These are phyloP conservation scores for Sextonia rubra DNA, from an alignment of 164 flowering plant genomes.

Conservation along the genomic window DNA sequence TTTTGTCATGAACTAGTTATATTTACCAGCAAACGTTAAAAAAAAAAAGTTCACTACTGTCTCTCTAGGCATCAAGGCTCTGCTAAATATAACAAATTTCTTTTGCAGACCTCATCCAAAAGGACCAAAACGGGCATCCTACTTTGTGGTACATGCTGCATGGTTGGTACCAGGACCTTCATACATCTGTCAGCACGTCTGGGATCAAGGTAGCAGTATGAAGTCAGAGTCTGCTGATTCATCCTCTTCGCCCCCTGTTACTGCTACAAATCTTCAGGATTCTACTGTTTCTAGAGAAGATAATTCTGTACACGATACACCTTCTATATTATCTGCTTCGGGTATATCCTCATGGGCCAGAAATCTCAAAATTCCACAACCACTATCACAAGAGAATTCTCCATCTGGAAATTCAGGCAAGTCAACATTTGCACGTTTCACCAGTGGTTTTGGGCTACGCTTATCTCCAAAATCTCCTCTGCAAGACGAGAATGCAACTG, in stretches of 20 bases:
- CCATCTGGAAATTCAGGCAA: constrained; percentile 48
- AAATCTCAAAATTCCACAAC: constrained; percentile 68
- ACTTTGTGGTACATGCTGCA: constrained; percentile 11
- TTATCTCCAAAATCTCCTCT: constrained; percentile 68
- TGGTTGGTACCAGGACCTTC: background rate
- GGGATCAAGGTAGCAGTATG: constrained; percentile 27
- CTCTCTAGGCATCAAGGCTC: background rate
- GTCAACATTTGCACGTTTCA: constrained; percentile 73
- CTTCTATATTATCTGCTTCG: constrained; percentile 55
- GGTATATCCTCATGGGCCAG: constrained; percentile 81
- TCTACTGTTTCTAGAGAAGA: constrained; percentile 34
- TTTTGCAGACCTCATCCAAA: background rate
- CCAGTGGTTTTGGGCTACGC: constrained; percentile 70
- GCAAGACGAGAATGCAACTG: constrained; percentile 33
- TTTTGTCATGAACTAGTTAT: too few species aligned
- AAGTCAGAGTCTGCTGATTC: constrained; percentile 39
- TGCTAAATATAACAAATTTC: too few species aligned
- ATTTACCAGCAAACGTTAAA: too few species aligned
- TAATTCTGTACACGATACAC: constrained; percentile 33
- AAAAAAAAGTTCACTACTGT: background rate
- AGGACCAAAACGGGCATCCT: background rate
- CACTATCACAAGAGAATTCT: constrained; percentile 47
- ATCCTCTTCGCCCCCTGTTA: constrained; percentile 24
- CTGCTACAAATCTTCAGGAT: constrained; percentile 29
- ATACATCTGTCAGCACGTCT: background rate